Percentiles rank a stretch among this genome's conserved stretches.
Conservation (phyloP, 805 yeast genomes). For the Zygotorulaspora florentina region DNA sequence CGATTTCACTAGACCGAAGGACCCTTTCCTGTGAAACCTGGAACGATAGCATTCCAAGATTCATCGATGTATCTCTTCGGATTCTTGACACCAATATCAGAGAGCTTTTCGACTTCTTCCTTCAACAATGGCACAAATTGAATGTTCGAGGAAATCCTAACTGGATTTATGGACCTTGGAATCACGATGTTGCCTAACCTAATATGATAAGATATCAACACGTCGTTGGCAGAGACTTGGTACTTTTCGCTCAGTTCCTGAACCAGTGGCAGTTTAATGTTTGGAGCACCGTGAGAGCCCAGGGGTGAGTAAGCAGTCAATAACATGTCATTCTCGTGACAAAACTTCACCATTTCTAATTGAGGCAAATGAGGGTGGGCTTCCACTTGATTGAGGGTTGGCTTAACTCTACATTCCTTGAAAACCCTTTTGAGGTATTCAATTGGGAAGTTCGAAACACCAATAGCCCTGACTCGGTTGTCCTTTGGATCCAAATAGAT, state of each 20-base stretch:
- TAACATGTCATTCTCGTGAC: constrained; percentile 48
- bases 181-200: constrained; percentile 56
- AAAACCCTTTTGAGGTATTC: constrained; percentile 40
- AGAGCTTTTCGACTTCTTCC: constrained; percentile 41
- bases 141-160: constrained; percentile 48
- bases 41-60: constrained; percentile 25
- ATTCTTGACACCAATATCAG: constrained; percentile 29
- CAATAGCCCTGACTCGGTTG: constrained; percentile 47
- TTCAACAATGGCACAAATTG: constrained; percentile 38
- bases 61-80: constrained; percentile 35
- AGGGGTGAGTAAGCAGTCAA: constrained; percentile 59
- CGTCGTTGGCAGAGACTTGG: constrained; percentile 48
- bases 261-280: constrained; percentile 48
- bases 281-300: constrained; percentile 65
- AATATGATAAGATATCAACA: constrained; percentile 61
- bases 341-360: constrained; percentile 48
- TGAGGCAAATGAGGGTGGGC: constrained; percentile 73
- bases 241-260: constrained; percentile 54
- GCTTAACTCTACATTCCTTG: constrained; percentile 44
- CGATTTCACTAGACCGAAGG: constrained; percentile 1
- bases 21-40: constrained; percentile 30
- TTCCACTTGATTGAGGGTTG: constrained; percentile 61
- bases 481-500: constrained; percentile 36
- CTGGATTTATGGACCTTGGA: constrained; percentile 69
- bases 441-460: constrained; percentile 52